Base-by-base conservation (phyloP, 1,139 yeast species). In the Debaryomycetaceae sp. region DNA sequence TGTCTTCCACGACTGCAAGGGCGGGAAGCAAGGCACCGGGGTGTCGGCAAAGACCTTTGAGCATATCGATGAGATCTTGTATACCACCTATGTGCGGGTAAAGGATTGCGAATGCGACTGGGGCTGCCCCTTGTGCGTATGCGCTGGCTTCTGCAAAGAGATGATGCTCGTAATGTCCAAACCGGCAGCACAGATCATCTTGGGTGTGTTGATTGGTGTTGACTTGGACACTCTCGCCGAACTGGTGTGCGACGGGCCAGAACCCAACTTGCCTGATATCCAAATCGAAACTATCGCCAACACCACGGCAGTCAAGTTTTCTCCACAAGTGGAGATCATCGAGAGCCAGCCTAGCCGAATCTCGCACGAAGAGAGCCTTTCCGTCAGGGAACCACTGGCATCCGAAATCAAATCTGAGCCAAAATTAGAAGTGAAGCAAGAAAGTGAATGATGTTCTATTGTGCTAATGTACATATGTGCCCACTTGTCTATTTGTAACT, bases 111-210 rank as follows among this genome's bases (percentile, higher is more conserved):
- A 71, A 1, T 91, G 97, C 60, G 77, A 69, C 3, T 75, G 79
- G 71, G 98, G 98, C 0, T 91, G 98, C 56, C 95, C 95, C 0
- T 75, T 75, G 30, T 91, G 98, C 60, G 78, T 83, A 18, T 83
- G 89, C 2, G 81, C 85, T 2, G 63, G 83, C 2, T 74, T 73
- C 35, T 91, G 98, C 56, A 75, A 78, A 34, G 98, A 91, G 52
- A 71, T 74, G 46, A 78, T 84, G 51, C 58, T 81, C 32, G 97
- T 91, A 5, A 63, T 89, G 44, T 86, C 96, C 1, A 89, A 89
- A 45, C 82, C 84, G 3, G 97, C 94, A 0, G 88, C 96, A 0
- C 58, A 75, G n/a, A 65, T 91, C 1, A 75, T 91, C 3, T 48
- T 89, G 10, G 78, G 75, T 10, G 50, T 68, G 35, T 56, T 78